A percentile compares a stretch with the other conserved stretches of the same genome.
phyloP scores from a whole-genome alignment of 2,329 filamentous ascomycete genomes.

The Botrytis elliptica region DNA sequence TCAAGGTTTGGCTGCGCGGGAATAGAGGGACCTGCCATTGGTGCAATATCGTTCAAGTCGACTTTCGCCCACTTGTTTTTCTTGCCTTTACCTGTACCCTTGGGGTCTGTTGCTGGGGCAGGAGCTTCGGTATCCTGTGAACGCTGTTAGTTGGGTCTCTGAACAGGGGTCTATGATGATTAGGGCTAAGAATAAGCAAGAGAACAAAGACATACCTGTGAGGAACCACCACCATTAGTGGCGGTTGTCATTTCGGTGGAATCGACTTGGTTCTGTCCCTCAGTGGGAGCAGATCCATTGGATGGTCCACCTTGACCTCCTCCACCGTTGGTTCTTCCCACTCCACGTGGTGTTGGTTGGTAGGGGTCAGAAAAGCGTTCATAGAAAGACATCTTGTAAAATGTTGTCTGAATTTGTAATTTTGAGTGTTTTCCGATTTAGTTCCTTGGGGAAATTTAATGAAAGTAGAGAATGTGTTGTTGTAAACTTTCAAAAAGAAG shows the following conservation, averaged over 20 bases:
- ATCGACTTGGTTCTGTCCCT: not conserved
- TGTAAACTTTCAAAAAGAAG: not conserved
- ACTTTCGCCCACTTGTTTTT: not conserved
- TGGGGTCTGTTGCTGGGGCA: accelerated
- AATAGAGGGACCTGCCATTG: accelerated
- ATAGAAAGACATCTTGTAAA: not conserved
- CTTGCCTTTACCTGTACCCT: not conserved
- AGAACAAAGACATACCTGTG: not conserved
- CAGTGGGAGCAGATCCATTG: not conserved
- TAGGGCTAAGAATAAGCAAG: not conserved
- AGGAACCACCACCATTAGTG: not conserved
- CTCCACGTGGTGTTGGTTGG: not conserved
- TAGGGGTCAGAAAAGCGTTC: not conserved
- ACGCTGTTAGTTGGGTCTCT: not conserved
- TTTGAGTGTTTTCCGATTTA: not conserved
- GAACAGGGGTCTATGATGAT: accelerated
- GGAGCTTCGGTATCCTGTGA: too few species aligned
- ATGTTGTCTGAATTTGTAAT: accelerated
- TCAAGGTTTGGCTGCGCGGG: accelerated
- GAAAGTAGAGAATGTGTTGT: accelerated
- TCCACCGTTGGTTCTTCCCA: accelerated
- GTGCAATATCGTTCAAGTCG: not conserved
- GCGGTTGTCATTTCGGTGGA: not conserved
- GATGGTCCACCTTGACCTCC: not conserved
- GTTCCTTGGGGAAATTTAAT: accelerated